A percentile compares a stretch with the other conserved stretches of the same genome.
phyloP scores from a whole-genome alignment of 2,329 filamentous ascomycete genomes.

The Colletotrichum tropicicola region DNA sequence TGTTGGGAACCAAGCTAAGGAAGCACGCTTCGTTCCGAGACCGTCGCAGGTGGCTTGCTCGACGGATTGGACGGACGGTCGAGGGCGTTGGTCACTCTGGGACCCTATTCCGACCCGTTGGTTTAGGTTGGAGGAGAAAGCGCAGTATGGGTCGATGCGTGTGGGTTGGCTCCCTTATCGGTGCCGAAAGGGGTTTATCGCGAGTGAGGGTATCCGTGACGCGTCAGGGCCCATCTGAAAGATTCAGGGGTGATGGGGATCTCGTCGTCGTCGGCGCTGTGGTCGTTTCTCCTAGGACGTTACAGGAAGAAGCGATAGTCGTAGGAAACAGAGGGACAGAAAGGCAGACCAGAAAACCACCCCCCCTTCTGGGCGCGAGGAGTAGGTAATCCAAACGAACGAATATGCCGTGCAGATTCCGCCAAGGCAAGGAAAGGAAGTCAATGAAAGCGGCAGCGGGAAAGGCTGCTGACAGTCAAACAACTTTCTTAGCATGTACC shows the following conservation, averaged over 20 bases:
- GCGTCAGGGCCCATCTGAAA: neutral
- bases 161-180: neutral
- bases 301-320: neutral
- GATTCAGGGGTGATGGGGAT: neutral
- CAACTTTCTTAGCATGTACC: too few relatives aligned
- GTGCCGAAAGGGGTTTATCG: neutral
- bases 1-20: neutral
- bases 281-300: neutral
- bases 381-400: neutral
- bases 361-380: neutral
- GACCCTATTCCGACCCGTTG: neutral
- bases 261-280: neutral
- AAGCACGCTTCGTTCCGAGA: neutral
- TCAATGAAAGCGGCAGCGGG: too few relatives aligned
- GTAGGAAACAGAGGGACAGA: neutral
- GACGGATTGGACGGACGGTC: neutral
- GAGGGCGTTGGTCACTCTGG: neutral
- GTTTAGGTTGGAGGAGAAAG: neutral
- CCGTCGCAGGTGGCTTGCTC: neutral
- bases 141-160: neutral
- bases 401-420: conserved; percentile 2
- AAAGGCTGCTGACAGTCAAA: neutral
- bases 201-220: neutral
- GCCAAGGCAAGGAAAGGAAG: conserved; percentile 4
- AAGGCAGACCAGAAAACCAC: neutral